phyloP scores from a whole-genome alignment of 768 basidiomycete species.

The Tylopilus sp. region DNA sequence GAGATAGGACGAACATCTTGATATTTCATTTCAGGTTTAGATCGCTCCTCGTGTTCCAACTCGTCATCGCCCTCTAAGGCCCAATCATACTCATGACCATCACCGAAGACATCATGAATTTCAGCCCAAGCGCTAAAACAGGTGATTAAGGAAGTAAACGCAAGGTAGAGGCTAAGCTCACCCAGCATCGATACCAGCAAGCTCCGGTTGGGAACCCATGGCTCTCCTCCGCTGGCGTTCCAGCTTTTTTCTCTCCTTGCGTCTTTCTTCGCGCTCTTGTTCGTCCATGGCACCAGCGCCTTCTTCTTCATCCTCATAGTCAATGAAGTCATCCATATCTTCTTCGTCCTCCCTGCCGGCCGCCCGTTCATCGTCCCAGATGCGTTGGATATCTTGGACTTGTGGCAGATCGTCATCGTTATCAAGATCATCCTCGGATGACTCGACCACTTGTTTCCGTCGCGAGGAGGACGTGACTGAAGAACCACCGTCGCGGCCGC shows the following conservation, averaged over 20 bases:
- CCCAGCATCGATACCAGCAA: conserved; percentile 81
- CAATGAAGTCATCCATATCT: conserved; percentile 73
- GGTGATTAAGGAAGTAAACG: conserved; percentile 10
- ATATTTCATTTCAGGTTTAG: conserved; percentile 76
- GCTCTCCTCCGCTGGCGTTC: conserved; percentile 66
- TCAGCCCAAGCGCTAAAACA: conserved; percentile 83
- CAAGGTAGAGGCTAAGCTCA: conserved; percentile 37
- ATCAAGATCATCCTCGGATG: conserved; percentile 74
- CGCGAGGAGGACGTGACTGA: conserved; percentile 60
- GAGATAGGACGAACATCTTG: conserved; percentile 58
- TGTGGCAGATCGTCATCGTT: conserved; percentile 49
- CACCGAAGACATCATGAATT: conserved; percentile 93
- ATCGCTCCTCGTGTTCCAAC: conserved; percentile 39
- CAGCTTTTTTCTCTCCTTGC: conserved; percentile 59
- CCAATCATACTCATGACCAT: conserved; percentile 96
- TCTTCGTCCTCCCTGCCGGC: conserved; percentile 51
- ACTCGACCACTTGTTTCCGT: conserved; percentile 58
- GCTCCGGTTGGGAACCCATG: conserved; percentile 61
- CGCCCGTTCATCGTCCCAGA: conserved; percentile 76
- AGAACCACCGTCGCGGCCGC: conserved; percentile 70
- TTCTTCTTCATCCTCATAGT: conserved; percentile 77
- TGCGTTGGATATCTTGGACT: conserved; percentile 57
- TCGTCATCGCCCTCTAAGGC: conserved; percentile 82
- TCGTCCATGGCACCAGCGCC: conserved; percentile 77
- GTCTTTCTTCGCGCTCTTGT: conserved; percentile 70